Evolutionary conservation across 768 basidiomycete species (phyloP), one percentile per base, ranked within the genome.

Genomic region (Tylopilus intermedius): DNA sequence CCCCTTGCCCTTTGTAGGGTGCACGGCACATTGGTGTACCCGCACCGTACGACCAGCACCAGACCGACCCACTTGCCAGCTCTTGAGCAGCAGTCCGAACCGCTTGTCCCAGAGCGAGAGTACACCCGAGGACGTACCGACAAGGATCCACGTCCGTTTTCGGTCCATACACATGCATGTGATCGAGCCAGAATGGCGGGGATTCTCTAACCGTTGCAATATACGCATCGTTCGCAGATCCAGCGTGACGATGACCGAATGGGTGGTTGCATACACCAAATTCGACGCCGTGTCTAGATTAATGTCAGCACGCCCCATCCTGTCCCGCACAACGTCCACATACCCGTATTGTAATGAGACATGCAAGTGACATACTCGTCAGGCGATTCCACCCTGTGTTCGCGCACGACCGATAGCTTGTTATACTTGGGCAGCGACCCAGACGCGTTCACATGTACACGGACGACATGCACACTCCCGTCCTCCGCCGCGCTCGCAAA

Each of bases 21-120:
- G 95, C 0, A 94, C 73, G 11, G 76, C 78, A 57, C 85, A 84
- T 62, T 91, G 84, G 55, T 90, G 79, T 22, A 94, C 80, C 35
- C 81, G 78, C 2, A 77, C 77, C 7, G 77, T 74, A 37, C 75
- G 70, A 2, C 81, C 81, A 2, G 73, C 72, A 10, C 77, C 73
- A 4, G 79, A 76, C 6, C 75, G 74, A 9, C 83, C 83, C 7
- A 83, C 83, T 62, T 83, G 82, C 94, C 95, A 97, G 54, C 84
- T 90, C 67, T 88, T 89, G 57, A 98, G 75, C 4, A 88, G 73
- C 18, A 97, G 74, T 1, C 94, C 94, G 59, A 98, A 99, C 9
- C 95, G 86, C 40, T 92, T 82, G 71, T 99, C 96, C 94, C 94
- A 99, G 3, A 99, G 76, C 0, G 89, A 84, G 11, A 98, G 72